phyloP scores from a whole-genome alignment of 1,284 basidiomycete species.

The Malassezia japonica region DNA sequence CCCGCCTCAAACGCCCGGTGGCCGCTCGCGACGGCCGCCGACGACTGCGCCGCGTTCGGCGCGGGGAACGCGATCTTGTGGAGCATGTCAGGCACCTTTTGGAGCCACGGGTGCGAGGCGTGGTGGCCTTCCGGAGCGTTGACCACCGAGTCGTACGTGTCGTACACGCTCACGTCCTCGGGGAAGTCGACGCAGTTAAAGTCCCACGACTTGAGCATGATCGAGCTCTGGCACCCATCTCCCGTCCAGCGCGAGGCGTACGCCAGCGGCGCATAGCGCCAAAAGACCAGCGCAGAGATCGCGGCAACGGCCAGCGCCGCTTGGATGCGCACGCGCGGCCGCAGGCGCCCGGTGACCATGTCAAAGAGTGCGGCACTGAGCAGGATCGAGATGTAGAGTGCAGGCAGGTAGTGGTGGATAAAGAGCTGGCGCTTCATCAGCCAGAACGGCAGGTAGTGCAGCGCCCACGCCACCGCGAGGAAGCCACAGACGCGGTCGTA shows the following conservation, averaged over 20 bases:
- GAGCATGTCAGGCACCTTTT: slow-evolving; percentile 3
- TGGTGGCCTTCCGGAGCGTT: slow-evolving; percentile 1
- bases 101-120: slow-evolving; percentile 2
- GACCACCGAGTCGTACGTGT: slow-evolving; percentile 24
- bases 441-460: slow-evolving; percentile 94
- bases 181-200: slow-evolving; percentile 65
- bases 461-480: slow-evolving; percentile 80
- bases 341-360: slow-evolving; percentile 65
- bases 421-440: slow-evolving; percentile 92
- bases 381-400: slow-evolving; percentile 85
- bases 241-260: slow-evolving; percentile 85
- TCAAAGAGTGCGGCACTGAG: slow-evolving; percentile 73
- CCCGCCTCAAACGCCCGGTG: background rate
- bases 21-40: background rate
- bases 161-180: slow-evolving; percentile 21
- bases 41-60: background rate
- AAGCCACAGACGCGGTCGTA: slow-evolving; percentile 86
- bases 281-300: slow-evolving; percentile 68
- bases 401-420: slow-evolving; percentile 92
- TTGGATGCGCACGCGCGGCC: slow-evolving; percentile 67
- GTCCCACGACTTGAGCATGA: slow-evolving; percentile 89
- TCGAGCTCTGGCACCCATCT: slow-evolving; percentile 63
- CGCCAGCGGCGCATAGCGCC: slow-evolving; percentile 67
- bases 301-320: slow-evolving; percentile 65
- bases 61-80: slow-evolving; percentile 3